phyloP scores from a whole-genome alignment of 768 basidiomycete species.

The Leccinum subtestaceum region DNA sequence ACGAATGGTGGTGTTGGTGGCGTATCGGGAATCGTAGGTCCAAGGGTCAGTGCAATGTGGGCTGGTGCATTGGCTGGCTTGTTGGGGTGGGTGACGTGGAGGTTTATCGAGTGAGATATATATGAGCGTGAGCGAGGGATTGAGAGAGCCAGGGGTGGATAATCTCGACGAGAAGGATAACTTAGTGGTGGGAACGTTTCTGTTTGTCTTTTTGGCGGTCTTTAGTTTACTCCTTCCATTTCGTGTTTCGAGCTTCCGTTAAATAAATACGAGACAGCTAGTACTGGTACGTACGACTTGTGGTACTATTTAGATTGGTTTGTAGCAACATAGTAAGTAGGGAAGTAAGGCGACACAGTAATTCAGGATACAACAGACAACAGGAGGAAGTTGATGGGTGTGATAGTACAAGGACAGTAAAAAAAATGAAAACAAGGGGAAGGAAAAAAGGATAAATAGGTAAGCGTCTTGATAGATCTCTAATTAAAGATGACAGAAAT shows the following conservation, averaged over 20 bases:
- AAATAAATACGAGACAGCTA: not conserved
- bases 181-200: not conserved
- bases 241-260: not conserved
- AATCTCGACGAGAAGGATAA: not conserved
- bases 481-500: not conserved
- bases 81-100: conserved; percentile 21
- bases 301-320: not conserved
- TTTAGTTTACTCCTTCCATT: not conserved
- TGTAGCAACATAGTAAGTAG: not conserved
- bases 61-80: conserved; percentile 8
- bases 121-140: not conserved
- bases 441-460: not conserved
- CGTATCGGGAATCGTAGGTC: conserved; percentile 9
- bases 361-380: not conserved
- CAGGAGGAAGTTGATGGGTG: not conserved
- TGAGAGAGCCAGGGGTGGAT: not conserved
- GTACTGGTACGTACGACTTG: not conserved
- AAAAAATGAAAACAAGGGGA: not conserved
- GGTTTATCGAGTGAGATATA: conserved; percentile 12
- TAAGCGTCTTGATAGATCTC: not conserved
- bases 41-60: conserved; percentile 20
- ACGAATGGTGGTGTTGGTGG: conserved; percentile 4
- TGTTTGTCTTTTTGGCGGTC: not conserved
- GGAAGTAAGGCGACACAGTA: not conserved
- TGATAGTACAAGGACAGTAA: not conserved